Percentiles rank a stretch among this genome's conserved stretches.
These are phyloP conservation scores for Ruellia speciosa DNA, from an alignment of 305 asterid species.

Conservation along the genomic window DNA sequence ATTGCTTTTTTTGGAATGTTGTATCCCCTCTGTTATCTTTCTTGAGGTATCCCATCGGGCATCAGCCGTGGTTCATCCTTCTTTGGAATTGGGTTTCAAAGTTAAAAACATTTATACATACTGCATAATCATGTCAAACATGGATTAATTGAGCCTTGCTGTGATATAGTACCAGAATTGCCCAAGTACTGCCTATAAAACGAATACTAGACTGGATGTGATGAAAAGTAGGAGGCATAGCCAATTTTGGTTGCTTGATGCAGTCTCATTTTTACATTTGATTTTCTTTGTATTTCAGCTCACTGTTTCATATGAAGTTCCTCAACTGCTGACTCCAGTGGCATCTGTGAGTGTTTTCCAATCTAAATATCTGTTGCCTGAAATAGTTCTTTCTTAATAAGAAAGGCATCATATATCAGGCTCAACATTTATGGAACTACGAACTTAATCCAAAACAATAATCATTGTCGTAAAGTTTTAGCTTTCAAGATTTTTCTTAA, in stretches of 20 bases:
- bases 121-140: neutral
- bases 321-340: slow-evolving; percentile 75
- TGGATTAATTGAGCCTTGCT: neutral
- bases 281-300: slow-evolving; percentile 48
- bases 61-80: slow-evolving; percentile 4
- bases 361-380: neutral
- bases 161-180: neutral
- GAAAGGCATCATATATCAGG: neutral
- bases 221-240: neutral
- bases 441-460: neutral
- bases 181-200: neutral
- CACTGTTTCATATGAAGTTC: slow-evolving; percentile 85
- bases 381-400: no score
- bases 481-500: neutral
- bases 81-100: neutral
- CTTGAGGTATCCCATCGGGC: slow-evolving; percentile 5
- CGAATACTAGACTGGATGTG: slow-evolving; percentile 2
- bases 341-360: slow-evolving; percentile 58
- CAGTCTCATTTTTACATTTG: slow-evolving; percentile 4
- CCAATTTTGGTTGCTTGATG: neutral
- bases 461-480: neutral
- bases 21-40: slow-evolving; percentile 13
- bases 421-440: neutral
- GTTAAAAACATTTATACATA: neutral
- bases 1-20: neutral